phyloP scores from a whole-genome alignment of 2,329 filamentous ascomycete species.

The Aspergillus clavatus region DNA sequence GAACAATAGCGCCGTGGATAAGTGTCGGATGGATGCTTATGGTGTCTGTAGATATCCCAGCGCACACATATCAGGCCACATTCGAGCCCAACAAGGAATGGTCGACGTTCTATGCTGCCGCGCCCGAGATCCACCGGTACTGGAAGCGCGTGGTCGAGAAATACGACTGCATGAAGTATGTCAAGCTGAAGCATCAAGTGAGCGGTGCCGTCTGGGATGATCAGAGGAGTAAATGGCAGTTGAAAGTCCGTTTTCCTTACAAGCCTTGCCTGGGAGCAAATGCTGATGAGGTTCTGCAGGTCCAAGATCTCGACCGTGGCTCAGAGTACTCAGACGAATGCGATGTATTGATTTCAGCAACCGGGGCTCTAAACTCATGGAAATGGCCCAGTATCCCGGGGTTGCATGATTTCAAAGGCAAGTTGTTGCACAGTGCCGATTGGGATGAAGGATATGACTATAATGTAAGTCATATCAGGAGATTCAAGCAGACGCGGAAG shows the following conservation, averaged over 20 bases:
- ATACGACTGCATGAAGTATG: slow-evolving; percentile 44
- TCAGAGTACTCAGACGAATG: slow-evolving; percentile 23
- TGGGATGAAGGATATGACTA: slow-evolving; percentile 40
- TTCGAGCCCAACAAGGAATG: slow-evolving; percentile 48
- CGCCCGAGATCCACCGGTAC: slow-evolving; percentile 48
- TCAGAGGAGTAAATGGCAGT: slow-evolving; percentile 23
- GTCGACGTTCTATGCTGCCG: slow-evolving; percentile 47
- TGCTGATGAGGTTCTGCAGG: slow-evolving; percentile 9
- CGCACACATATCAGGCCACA: slow-evolving; percentile 48
- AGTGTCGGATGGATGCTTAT: no score
- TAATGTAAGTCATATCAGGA: slow-evolving; percentile 15
- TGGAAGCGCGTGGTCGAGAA: slow-evolving; percentile 43
- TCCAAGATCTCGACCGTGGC: slow-evolving; percentile 21
- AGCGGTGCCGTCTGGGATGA: slow-evolving; percentile 44
- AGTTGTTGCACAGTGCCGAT: slow-evolving; percentile 41
- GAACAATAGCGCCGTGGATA: no score
- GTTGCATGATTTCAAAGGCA: slow-evolving; percentile 44
- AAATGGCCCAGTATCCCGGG: slow-evolving; percentile 47
- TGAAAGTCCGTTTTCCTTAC: slow-evolving; percentile 17
- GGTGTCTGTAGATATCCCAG: slow-evolving; percentile 38
- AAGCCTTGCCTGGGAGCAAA: neutral
- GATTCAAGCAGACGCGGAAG: neutral
- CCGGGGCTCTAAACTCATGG: slow-evolving; percentile 40
- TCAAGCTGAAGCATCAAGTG: slow-evolving; percentile 46
- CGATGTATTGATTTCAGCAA: slow-evolving; percentile 36